Conservation (phyloP, 164 flowering plant species). For the Vitis rupestris region DNA sequence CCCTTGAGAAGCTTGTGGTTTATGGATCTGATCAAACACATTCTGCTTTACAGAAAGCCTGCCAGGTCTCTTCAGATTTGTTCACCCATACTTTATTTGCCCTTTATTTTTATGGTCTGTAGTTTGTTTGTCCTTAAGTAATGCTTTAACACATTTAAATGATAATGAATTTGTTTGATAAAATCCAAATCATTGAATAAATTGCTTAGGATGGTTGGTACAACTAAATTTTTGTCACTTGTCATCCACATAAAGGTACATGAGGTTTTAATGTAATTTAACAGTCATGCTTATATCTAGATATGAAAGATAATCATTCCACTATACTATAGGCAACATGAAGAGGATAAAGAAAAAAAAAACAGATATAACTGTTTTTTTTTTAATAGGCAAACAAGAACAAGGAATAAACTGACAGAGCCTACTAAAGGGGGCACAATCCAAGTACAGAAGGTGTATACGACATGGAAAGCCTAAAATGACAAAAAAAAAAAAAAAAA, state of each 20-base stretch:
- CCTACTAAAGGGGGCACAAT: too few species aligned
- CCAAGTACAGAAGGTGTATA: too few species aligned
- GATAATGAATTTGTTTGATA: not conserved
- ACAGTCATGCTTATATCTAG: not conserved
- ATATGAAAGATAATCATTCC: not conserved
- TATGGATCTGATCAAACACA: slow-evolving; percentile 91
- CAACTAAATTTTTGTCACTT: too few species aligned
- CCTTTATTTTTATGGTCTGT: not conserved
- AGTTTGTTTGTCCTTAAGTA: not conserved
- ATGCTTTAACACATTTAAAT: not conserved
- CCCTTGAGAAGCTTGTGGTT: slow-evolving; percentile 72
- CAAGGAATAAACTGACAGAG: too few species aligned
- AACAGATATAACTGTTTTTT: too few species aligned
- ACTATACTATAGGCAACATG: too few species aligned
- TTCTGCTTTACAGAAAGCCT: slow-evolving; percentile 78
- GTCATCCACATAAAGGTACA: too few species aligned
- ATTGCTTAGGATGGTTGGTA: not conserved
- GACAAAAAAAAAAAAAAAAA: too few species aligned
- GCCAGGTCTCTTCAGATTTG: slow-evolving; percentile 53
- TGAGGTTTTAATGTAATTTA: not conserved
- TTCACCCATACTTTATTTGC: not conserved
- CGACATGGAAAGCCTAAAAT: too few species aligned
- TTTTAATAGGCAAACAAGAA: too few species aligned
- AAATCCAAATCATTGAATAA: not conserved
- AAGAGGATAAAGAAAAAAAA: too few species aligned